Conservation (phyloP, 139 green algal genomes). For the Picocystis salinarum region DNA sequence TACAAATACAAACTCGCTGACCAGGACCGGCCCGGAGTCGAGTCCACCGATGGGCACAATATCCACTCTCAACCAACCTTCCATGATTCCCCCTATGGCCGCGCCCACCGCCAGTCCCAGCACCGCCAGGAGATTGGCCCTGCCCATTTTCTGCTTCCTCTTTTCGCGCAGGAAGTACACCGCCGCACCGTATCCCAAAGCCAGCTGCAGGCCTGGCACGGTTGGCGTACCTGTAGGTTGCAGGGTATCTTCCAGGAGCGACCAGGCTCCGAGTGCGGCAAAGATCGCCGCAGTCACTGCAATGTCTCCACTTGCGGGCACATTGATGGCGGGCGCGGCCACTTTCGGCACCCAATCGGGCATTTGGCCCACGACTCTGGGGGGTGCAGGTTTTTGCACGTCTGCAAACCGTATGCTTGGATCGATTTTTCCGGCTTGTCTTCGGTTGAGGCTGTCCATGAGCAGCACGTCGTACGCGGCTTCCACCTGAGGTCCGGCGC, state of each 20-base stretch:
- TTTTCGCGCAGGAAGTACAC: conserved; percentile 60
- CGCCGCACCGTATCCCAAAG: conserved; percentile 33
- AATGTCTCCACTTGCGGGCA: conserved; percentile 12
- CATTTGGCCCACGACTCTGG: conserved; percentile 9
- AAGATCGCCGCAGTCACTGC: too few relatives aligned
- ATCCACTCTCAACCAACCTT: conserved; percentile 66
- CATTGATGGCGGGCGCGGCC: neutral
- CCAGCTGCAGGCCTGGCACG: conserved; percentile 52
- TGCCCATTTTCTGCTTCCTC: conserved; percentile 38
- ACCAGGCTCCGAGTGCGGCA: too few relatives aligned
- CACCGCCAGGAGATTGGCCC: conserved; percentile 27
- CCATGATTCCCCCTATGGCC: conserved; percentile 36
- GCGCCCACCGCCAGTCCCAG: conserved; percentile 37
- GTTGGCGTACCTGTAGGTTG: conserved; percentile 21
- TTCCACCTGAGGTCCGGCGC: conserved; percentile 41
- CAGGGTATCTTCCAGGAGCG: conserved; percentile 25
- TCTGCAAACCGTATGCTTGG: conserved; percentile 27
- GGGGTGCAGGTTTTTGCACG: conserved; percentile 12
- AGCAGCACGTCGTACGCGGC: conserved; percentile 52
- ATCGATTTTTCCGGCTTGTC: conserved; percentile 27
- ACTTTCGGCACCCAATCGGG: conserved; percentile 15
- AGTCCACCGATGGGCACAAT: conserved; percentile 52
- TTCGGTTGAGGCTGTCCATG: conserved; percentile 48
- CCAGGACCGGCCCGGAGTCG: conserved; percentile 8
- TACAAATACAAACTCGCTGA: conserved; percentile 14